Conservation (phyloP, 2,329 filamentous ascomycete species). For the Paecilomyces variotii region DNA sequence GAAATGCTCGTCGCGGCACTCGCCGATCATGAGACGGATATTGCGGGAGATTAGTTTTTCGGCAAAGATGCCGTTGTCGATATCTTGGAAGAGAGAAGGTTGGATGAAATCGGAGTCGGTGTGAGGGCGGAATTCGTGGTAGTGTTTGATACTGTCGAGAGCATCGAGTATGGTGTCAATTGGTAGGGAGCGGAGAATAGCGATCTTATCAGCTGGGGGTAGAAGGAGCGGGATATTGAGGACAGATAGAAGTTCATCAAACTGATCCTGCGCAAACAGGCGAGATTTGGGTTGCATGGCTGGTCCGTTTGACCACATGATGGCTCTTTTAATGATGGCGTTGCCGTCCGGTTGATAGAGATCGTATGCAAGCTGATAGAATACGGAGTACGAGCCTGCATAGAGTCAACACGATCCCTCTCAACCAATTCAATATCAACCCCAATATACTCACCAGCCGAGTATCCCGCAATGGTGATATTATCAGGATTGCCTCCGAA, state of each 20-base stretch:
- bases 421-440: background rate
- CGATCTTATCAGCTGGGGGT: slow-evolving; percentile 37
- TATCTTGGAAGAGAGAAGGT: slow-evolving; percentile 34
- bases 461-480: slow-evolving; percentile 50
- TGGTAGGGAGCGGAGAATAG: slow-evolving; percentile 34
- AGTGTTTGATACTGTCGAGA: slow-evolving; percentile 35
- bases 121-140: slow-evolving; percentile 46
- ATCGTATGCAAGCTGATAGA: slow-evolving; percentile 52
- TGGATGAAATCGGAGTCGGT: slow-evolving; percentile 44
- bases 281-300: slow-evolving; percentile 46
- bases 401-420: background rate
- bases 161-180: slow-evolving; percentile 35
- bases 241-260: slow-evolving; percentile 40
- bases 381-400: slow-evolving; percentile 46
- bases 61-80: slow-evolving; percentile 44
- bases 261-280: slow-evolving; percentile 43
- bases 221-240: slow-evolving; percentile 38
- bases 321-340: slow-evolving; percentile 42
- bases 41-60: slow-evolving; percentile 35
- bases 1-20: slow-evolving; percentile 47
- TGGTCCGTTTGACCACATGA: slow-evolving; percentile 49
- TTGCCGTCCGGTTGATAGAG: slow-evolving; percentile 40
- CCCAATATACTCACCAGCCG: slow-evolving; percentile 34
- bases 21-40: slow-evolving; percentile 46
- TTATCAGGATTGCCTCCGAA: slow-evolving; percentile 45